These are phyloP conservation scores for Debaryomycetaceae sp. DNA, from an alignment of 1,139 yeast genomes.

Conservation along the genomic window DNA sequence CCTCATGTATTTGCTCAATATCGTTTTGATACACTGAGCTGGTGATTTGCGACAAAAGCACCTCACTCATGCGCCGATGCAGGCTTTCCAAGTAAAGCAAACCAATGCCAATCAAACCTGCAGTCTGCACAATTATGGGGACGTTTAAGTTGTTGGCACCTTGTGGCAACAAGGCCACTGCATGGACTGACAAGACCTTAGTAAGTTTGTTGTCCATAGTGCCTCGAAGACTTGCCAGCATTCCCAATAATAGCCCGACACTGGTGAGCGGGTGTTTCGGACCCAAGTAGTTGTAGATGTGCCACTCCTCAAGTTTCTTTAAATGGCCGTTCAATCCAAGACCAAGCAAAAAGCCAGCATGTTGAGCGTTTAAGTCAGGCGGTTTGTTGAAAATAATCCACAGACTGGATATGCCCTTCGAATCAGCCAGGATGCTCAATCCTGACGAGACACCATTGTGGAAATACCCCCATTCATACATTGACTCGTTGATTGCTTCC, in stretches of 20 bases:
- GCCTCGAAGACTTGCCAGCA: conserved; percentile 86
- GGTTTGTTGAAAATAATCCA: conserved; percentile 93
- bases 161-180: conserved; percentile 83
- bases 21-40: conserved; percentile 58
- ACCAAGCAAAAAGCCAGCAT: conserved; percentile 93
- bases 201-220: conserved; percentile 84
- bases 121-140: conserved; percentile 78
- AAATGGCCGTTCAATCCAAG: conserved; percentile 90
- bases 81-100: conserved; percentile 72
- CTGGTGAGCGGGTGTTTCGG: conserved; percentile 86
- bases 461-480: conserved; percentile 80
- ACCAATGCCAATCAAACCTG: conserved; percentile 90
- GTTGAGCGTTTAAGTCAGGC: conserved; percentile 65
- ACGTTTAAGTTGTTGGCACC: conserved; percentile 92
- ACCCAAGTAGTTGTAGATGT: conserved; percentile 86
- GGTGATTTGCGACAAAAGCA: conserved; percentile 63
- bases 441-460: conserved; percentile 94
- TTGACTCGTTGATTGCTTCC: conserved; percentile 45
- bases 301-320: conserved; percentile 88
- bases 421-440: conserved; percentile 63
- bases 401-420: conserved; percentile 77
- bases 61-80: conserved; percentile 84
- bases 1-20: conserved; percentile 59
- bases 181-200: conserved; percentile 88
- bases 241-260: conserved; percentile 82